Conservation (phyloP, 345 rosid genomes). For the Hevea brasiliensis region DNA sequence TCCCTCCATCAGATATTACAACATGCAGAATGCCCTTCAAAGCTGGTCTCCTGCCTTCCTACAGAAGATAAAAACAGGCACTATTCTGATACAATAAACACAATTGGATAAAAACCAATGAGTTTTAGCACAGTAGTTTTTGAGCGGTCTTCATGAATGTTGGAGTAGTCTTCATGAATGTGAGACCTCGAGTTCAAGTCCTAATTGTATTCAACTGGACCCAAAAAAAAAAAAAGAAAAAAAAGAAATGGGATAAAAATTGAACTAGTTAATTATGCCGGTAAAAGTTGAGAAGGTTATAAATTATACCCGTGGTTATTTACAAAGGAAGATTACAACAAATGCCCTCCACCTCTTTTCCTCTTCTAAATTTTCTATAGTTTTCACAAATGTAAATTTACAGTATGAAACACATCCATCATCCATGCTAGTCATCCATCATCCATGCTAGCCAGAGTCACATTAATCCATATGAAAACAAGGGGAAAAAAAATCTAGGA, state of each 20-base stretch:
- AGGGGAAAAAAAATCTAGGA: not conserved
- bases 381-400: constrained; percentile 37
- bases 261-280: not conserved
- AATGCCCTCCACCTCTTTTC: constrained; percentile 16
- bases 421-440: constrained; percentile 28
- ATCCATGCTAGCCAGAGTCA: constrained; percentile 23
- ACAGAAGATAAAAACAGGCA: not conserved
- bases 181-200: too few species aligned
- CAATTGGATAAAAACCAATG: too few species aligned
- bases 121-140: too few species aligned
- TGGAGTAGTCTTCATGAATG: too few species aligned
- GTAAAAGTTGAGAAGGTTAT: not conserved
- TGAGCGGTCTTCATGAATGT: too few species aligned
- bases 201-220: too few species aligned
- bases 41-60: not conserved
- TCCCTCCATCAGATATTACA: too few species aligned
- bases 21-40: not conserved
- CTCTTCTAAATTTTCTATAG: constrained; percentile 28
- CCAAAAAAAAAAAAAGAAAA: not conserved
- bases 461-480: constrained; percentile 15
- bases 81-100: not conserved
- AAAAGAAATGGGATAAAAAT: not conserved
- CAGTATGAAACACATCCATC: constrained; percentile 33
- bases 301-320: constrained; percentile 31
- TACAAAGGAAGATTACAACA: constrained; percentile 45